A percentile compares a stretch with the other conserved stretches of the same genome.
Evolutionary conservation across 768 basidiomycete species (phyloP).

Genomic region (Mycena latifolia): DNA sequence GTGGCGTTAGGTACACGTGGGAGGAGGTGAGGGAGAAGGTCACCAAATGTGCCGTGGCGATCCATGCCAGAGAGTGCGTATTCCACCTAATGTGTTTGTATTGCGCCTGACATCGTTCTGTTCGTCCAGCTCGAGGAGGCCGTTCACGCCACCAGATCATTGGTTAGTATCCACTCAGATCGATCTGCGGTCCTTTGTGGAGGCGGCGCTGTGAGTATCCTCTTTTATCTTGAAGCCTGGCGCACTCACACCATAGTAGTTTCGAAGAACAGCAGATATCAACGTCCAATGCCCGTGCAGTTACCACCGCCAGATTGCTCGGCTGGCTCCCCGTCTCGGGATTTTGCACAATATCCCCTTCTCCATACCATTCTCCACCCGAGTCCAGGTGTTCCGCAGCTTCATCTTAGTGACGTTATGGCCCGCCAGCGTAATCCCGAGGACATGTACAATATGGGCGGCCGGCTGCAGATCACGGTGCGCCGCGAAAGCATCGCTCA

Average conservation of each 20-base stretch:
- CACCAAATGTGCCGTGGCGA: constrained; percentile 81
- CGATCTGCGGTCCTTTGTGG: constrained; percentile 75
- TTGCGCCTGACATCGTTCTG: constrained; percentile 21
- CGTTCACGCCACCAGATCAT: constrained; percentile 86
- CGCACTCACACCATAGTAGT: constrained; percentile 47
- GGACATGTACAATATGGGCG: constrained; percentile 33
- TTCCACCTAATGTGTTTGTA: constrained; percentile 5
- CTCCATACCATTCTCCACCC: constrained; percentile 90
- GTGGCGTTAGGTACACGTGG: constrained; percentile 64
- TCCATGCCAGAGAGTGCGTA: constrained; percentile 91
- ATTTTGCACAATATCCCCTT: constrained; percentile 97
- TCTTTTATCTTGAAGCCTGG: background rate
- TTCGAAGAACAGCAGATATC: constrained; percentile 74
- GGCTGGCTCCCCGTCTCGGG: constrained; percentile 87
- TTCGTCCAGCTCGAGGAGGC: constrained; percentile 76
- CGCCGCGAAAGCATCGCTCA: constrained; percentile 85
- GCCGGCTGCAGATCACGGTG: constrained; percentile 62
- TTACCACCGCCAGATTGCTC: constrained; percentile 79
- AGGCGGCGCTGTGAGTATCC: constrained; percentile 81
- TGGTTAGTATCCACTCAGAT: constrained; percentile 78
- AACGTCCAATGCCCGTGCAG: constrained; percentile 38
- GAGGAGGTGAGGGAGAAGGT: constrained; percentile 81
- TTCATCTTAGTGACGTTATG: constrained; percentile 79
- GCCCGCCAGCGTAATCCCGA: constrained; percentile 36
- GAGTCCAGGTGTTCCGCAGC: constrained; percentile 90